Evolutionary conservation across 2,329 filamentous ascomycete species (phyloP), one percentile per base, ranked within the genome.

Genomic region (Stachybotrys echinatus): DNA sequence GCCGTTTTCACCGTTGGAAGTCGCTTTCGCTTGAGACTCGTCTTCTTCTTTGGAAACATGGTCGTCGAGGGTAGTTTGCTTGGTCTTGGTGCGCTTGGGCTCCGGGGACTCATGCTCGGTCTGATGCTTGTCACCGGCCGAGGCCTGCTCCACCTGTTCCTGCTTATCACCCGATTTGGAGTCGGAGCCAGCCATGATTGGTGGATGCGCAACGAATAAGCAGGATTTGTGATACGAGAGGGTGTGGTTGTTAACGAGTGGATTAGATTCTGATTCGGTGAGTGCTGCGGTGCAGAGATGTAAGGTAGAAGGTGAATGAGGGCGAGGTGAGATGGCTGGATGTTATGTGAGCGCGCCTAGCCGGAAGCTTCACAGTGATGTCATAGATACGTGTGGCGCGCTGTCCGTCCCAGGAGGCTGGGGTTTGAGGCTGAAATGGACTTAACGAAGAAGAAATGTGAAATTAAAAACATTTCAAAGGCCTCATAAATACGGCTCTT

Each of bases 51-150:
- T 50, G 45, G 39, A 10, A 48, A 51, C 2, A 45, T 42, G 27
- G 23, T 59, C 58, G 21, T 62, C 58, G 3, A 62, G 52, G 5
- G 56, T 62, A 6, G 45, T 19, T 34, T 54, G 50, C 40, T 51
- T 52, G 7, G 23, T 50, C 51, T 53, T 55, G 20, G 49, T 27
- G n/a, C 46, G 23, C 48, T 49, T 52, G 5, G 50, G 23, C 20
- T 42, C 23, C 4, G 53, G 45, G 8, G 48, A 22, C 14, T 55
- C 53, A 18, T 52, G 48, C 19, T 52, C 48, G 1, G 50, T 54
- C 47, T 52, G 43, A 31, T 54, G 52, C 23, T 54, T 54, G 10
- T 49, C 48, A 10, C 52, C 50, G 10, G 50, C 38, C 4, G 47
- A 22, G 20, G 45, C 47, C n/a, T 37, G 44, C 23, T 47, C 39